Percentiles rank a stretch among this genome's conserved stretches.
Evolutionary conservation across 257 asterid genomes (phyloP).

Genomic region (Paulownia fortunei): DNA sequence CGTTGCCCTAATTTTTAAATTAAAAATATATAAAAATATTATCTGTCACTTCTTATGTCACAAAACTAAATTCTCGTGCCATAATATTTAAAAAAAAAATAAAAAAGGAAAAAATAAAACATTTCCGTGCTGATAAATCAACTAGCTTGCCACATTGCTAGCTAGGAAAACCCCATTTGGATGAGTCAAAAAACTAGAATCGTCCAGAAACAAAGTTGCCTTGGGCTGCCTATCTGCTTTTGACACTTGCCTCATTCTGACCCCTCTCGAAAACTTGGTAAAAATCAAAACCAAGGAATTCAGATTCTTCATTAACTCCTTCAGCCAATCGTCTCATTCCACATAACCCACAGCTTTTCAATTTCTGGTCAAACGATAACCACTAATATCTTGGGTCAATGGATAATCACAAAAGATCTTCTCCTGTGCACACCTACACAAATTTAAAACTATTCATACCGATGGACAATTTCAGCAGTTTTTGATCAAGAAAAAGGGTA

Average conservation of each 20-base stretch:
- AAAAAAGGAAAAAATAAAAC: not conserved
- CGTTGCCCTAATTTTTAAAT: too few species aligned
- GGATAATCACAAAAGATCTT: not conserved
- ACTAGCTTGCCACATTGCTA: constrained; percentile 5
- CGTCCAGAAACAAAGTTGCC: constrained; percentile 4
- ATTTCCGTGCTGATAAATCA: not conserved
- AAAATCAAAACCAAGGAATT: not conserved
- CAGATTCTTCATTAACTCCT: not conserved
- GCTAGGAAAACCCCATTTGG: not conserved
- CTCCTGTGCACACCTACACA: not conserved
- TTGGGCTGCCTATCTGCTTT: not conserved
- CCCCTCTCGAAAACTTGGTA: not conserved
- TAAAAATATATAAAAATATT: too few species aligned
- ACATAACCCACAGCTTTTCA: not conserved
- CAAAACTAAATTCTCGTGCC: too few species aligned
- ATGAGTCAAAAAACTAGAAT: constrained; percentile 25
- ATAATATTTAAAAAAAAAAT: too few species aligned
- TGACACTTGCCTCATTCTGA: not conserved
- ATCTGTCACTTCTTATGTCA: too few species aligned
- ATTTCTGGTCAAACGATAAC: not conserved
- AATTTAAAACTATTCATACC: too few species aligned
- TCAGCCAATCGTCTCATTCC: constrained; percentile 25
- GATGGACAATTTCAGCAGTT: not conserved
- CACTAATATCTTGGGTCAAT: not conserved
- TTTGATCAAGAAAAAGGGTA: constrained; percentile 34